Evolutionary conservation across 2,329 filamentous ascomycete genomes (phyloP), one percentile per base, ranked within the genome.

Genomic region (Colletotrichum acutatum): DNA sequence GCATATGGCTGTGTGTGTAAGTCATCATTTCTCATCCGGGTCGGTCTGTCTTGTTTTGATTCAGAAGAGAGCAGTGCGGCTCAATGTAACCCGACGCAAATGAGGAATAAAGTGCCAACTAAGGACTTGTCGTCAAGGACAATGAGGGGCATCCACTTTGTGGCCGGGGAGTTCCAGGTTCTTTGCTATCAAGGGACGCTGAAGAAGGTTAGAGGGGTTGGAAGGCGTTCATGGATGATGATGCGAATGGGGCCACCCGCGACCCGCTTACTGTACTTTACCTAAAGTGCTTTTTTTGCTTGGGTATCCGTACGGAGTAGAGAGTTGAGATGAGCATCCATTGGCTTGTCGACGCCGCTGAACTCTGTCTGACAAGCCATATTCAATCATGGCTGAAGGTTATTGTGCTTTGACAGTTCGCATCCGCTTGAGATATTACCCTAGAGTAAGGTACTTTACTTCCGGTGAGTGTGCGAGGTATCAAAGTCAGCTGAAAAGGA

Each of bases 1-100:
- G 60, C 26, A 14, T 42, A 42, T 19, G 16, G 37, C 7, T 19
- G 5, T 42, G 37, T 42, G 16, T 19, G 37, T 1, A 42, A 42
- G 37, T 42, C 37, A 42, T 42, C 37, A 42, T 42, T 42, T 42
- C 4, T 42, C 6, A 14, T 19, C 5, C 37, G 37, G 37, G 49
- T 65, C 22, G 19, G 16, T 56, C 1, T 70, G 52, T 56, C 26
- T 56, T 64, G 60, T 65, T 70, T 72, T 70, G 70, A 65, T 65
- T 61, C 60, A 64, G 32, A 14, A 24, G 16, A 32, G 14, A 62
- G 30, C 22, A 59, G 30, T 49, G 30, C 26, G 49, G 49, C 42
- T 22, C 26, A 37, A 63, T 71, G 64, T 37, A 62, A 71, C 42
- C 8, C 42, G 42, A n/a, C 64, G 49, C 64, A 62, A 68, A n/a